These are phyloP conservation scores for Vitis hybrid DNA, from an alignment of 177 flowering plant genomes.

Conservation along the genomic window DNA sequence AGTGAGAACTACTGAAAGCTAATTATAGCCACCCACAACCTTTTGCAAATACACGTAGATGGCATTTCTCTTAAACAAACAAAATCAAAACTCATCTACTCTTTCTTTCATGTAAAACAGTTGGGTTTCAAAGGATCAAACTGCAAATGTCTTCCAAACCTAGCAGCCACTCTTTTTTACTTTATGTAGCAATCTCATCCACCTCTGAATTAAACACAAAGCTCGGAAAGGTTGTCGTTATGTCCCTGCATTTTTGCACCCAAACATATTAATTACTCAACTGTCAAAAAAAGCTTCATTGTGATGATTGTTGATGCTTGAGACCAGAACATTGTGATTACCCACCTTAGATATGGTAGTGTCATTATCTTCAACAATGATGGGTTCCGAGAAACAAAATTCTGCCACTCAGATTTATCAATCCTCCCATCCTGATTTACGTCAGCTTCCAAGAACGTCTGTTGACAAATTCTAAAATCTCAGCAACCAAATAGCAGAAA, in stretches of 20 bases:
- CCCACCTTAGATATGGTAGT: constrained; percentile 72
- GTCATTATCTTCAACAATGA: constrained; percentile 90
- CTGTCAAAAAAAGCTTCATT: background rate
- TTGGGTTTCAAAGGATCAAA: too few species aligned
- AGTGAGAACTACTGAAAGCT: too few species aligned
- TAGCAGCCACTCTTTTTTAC: background rate
- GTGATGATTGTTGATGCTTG: too few species aligned
- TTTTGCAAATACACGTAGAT: too few species aligned
- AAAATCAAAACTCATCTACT: too few species aligned
- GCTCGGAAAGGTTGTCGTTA: constrained; percentile 38
- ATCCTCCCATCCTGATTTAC: constrained; percentile 80
- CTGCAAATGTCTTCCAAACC: background rate
- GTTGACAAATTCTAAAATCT: constrained; percentile 13
- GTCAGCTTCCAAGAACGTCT: constrained; percentile 91
- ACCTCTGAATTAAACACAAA: constrained; percentile 39
- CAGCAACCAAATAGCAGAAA: background rate
- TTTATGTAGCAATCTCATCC: constrained; percentile 34
- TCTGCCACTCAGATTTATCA: constrained; percentile 77
- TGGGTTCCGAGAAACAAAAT: constrained; percentile 71
- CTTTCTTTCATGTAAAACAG: too few species aligned
- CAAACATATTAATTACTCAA: background rate
- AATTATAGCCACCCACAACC: too few species aligned
- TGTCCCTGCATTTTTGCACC: constrained; percentile 26
- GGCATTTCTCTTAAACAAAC: too few species aligned
- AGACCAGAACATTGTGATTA: background rate